Percentiles rank a stretch among this genome's conserved stretches.
Conservation (phyloP, 495 filamentous ascomycete genomes). For the Entonaema liquescens region DNA sequence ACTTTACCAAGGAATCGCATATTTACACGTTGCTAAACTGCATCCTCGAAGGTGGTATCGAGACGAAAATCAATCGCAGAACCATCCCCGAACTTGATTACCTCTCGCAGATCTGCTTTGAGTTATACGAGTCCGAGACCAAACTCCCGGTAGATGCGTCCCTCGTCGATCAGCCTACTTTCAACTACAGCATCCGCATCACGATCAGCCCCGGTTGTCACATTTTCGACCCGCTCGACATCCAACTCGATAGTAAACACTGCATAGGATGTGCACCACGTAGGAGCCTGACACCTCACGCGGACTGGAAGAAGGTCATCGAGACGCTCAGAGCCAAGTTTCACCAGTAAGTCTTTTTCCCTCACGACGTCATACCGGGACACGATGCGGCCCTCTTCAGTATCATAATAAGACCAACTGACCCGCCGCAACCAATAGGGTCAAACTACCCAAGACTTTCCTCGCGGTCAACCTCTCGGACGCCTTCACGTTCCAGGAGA, state of each 20-base stretch:
- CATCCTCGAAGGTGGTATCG: slow-evolving; percentile 94
- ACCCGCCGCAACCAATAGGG: slow-evolving; percentile 58
- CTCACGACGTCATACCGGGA: slow-evolving; percentile 16
- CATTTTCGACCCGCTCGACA: slow-evolving; percentile 92
- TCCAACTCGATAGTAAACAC: slow-evolving; percentile 93
- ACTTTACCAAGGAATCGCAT: slow-evolving; percentile 98
- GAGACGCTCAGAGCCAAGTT: slow-evolving; percentile 95
- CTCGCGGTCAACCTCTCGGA: slow-evolving; percentile 90
- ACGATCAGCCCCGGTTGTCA: slow-evolving; percentile 96
- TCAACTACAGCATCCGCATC: slow-evolving; percentile 94
- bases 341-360: slow-evolving; percentile 72
- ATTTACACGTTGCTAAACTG: slow-evolving; percentile 98
- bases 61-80: slow-evolving; percentile 86
- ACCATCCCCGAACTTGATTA: slow-evolving; percentile 98
- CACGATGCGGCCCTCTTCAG: slow-evolving; percentile 1
- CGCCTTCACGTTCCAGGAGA: slow-evolving; percentile 65
- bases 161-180: slow-evolving; percentile 60
- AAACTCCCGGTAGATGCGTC: slow-evolving; percentile 59
- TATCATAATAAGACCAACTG: slow-evolving; percentile 13
- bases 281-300: slow-evolving; percentile 88
- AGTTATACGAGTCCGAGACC: slow-evolving; percentile 93
- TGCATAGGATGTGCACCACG: slow-evolving; percentile 91
- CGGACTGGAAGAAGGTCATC: slow-evolving; percentile 94
- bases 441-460: slow-evolving; percentile 94
- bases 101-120: slow-evolving; percentile 96